phyloP scores from a whole-genome alignment of 2,329 filamentous ascomycete species.

The Grosmannia serpens region DNA sequence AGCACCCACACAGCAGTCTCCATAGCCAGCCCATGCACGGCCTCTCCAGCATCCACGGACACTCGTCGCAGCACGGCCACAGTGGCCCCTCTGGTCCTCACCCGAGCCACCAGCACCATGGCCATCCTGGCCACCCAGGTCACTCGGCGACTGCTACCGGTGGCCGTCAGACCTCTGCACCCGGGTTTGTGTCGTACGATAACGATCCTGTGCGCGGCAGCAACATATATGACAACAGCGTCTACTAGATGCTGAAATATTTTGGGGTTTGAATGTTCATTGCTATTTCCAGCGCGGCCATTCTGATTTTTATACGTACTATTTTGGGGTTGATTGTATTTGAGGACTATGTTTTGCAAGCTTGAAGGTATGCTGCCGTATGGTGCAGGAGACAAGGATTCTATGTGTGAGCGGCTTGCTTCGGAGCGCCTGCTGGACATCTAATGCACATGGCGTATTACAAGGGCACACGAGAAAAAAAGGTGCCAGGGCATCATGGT shows the following conservation, averaged over 20 bases:
- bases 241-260: neutral
- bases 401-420: too few relatives aligned
- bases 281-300: neutral
- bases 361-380: too few relatives aligned
- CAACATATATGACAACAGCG: neutral
- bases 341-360: too few relatives aligned
- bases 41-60: neutral
- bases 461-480: too few relatives aligned
- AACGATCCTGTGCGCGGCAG: neutral
- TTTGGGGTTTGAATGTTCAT: neutral
- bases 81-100: neutral
- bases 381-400: too few relatives aligned
- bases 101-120: neutral
- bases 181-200: neutral
- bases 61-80: neutral
- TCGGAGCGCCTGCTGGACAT: too few relatives aligned
- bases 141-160: neutral
- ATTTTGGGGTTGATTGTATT: neutral
- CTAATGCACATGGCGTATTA: too few relatives aligned
- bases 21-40: neutral
- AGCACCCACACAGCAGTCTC: neutral
- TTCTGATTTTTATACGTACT: neutral
- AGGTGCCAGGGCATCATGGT: too few relatives aligned
- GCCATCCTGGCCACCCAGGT: neutral
- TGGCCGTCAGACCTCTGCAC: neutral